Base-by-base conservation (phyloP, 805 yeast genomes). In the Hanseniaspora meyeri region DNA sequence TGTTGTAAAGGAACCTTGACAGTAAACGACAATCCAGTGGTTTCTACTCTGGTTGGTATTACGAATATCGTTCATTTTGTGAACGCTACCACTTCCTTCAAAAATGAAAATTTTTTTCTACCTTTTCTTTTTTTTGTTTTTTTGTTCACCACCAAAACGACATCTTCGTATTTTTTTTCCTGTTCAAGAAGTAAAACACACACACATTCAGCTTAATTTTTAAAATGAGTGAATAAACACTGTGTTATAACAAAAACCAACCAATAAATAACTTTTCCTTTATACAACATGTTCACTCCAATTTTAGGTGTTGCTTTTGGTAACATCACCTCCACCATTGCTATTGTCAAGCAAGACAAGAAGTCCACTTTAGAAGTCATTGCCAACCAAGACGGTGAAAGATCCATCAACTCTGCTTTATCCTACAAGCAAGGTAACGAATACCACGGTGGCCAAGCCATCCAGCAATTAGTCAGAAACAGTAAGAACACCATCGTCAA, bases 381-480 rank as follows among this genome's bases (percentile, higher is more conserved):
- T 70, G 98, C 98, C 63, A 91, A 93, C 81, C 96, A 95, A 63
- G 98, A 93, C 68, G 98, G 98, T 71, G 97, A 93, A 74, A 87
- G 97, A 75, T 79, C 91, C 59, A 93, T 93, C 68, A 95, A 97
- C 60, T 85, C 97, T 32, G 85, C 86, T 59, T 77, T 93, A 60
- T 82, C 97, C 19, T 93, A 90, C 70, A 89, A 89, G 58, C 96
- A 95, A 59, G 84, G 78, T 57, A 97, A 93, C 69, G 97, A 93
- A 75, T 93, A 87, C 74, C 97, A 93, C 68, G 98, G 98, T 59
- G 85, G 88, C 59, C 97, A 93, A 75, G 98, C 97, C 58, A 74
- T 83, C 64, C 90, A 89, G 57, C 97, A 93, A 74, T 74, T 91
- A 65, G 77, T 93, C 61, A 86, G 98, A 80, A 87, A 89, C 77